Evolutionary conservation across 2,329 filamentous ascomycete species (phyloP), one percentile per base, ranked within the genome.

Genomic region (Xylaria digitata): DNA sequence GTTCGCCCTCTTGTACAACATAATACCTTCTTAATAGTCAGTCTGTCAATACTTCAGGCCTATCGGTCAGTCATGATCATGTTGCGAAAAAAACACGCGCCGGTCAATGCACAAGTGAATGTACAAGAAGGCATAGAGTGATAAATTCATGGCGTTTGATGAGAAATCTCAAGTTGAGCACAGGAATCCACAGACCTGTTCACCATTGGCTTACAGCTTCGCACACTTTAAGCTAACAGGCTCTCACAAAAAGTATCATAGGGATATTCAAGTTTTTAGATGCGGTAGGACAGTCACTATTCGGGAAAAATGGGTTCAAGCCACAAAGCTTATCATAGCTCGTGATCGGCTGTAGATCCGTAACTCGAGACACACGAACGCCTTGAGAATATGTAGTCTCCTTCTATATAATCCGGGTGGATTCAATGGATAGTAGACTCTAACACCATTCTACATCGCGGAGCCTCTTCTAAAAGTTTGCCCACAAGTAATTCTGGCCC

Each of bases 401-500:
- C 1, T 17, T 43, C 30, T 21, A 21, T 43, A 9, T 37, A 42
- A 30, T 40, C 21, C 21, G 37, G 15, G 15, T 43, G 17, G 30
- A 50, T 13, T 43, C 32, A 50, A 43, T 17, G 45, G 19, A 43
- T 49, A 13, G n/a, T n/a, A 6, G 23, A 34, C 32, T 11, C 46
- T 23, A 7, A 13, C 26, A 57, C 17, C 32, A 32, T 49, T 43
- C 42, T 17, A 11, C 34, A 40, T 53, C 19, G 13, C 23, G 21
- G 43, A 43, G 17, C 2, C 13, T 21, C 6, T 40, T 19, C 63
- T 63, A 72, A 23, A 72, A 66, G 49, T 75, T 75, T 0, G 73
- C 71, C 50, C 72, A 72, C 30, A 77, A 58, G 61, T 74, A 75
- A 62, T 75, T 75, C 62, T 77, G 72, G 8, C 76, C 76, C 11